Percentiles rank a stretch among this genome's conserved stretches.
These are phyloP conservation scores for Wickerhamomyces pijperi DNA, from an alignment of 805 yeast species.

Conservation along the genomic window DNA sequence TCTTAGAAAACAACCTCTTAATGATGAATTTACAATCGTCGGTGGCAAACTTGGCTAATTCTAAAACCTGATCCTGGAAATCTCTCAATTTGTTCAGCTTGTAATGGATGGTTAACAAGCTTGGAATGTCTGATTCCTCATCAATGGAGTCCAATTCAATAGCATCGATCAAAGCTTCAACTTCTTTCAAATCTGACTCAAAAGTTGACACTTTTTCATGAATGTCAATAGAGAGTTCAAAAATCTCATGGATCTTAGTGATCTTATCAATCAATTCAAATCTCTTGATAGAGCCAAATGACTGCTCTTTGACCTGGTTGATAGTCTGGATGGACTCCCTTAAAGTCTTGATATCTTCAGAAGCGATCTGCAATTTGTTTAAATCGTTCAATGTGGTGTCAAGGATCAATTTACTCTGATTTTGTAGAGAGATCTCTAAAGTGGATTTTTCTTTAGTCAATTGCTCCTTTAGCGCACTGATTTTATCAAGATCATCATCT, in stretches of 20 bases:
- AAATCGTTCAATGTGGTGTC: slow-evolving; percentile 39
- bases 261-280: slow-evolving; percentile 62
- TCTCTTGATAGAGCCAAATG: slow-evolving; percentile 46
- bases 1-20: slow-evolving; percentile 35
- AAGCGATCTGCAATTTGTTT: slow-evolving; percentile 25
- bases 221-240: slow-evolving; percentile 57
- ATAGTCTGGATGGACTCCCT: slow-evolving; percentile 34
- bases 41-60: slow-evolving; percentile 38
- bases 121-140: slow-evolving; percentile 37
- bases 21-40: slow-evolving; percentile 64
- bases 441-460: slow-evolving; percentile 60
- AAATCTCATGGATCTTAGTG: slow-evolving; percentile 58
- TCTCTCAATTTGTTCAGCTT: slow-evolving; percentile 62
- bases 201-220: slow-evolving; percentile 51
- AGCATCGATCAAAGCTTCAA: slow-evolving; percentile 42
- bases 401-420: slow-evolving; percentile 34
- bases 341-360: slow-evolving; percentile 37
- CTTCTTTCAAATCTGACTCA: slow-evolving; percentile 34
- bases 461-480: slow-evolving; percentile 41
- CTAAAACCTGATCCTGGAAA: slow-evolving; percentile 61
- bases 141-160: slow-evolving; percentile 28
- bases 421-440: slow-evolving; percentile 43
- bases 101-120: slow-evolving; percentile 59
- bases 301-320: slow-evolving; percentile 39
- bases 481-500: slow-evolving; percentile 42